Evolutionary conservation across 805 yeast genomes (phyloP), one percentile per base, ranked within the genome.

Genomic region (Saturnispora silvae): DNA sequence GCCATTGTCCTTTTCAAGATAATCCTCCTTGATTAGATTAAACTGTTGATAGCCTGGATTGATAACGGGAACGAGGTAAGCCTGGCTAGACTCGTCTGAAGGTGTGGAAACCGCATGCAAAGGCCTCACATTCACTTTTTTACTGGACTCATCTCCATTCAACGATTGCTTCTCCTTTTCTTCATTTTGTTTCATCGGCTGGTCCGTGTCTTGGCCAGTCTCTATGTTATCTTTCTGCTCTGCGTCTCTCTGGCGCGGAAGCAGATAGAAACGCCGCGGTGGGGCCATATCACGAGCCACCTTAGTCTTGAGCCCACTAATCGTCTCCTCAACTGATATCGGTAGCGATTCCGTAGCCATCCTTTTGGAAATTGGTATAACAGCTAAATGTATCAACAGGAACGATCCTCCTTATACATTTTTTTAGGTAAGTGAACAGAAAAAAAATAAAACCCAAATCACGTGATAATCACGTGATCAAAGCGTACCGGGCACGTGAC

Each of bases 231-330:
- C 25, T 8, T 23, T 11, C 8, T 23, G 10, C 8, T 23, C 25
- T 23, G 25, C 25, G 11, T 8, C 10, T 8, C 11, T 11, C 11
- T 23, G 10, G 10, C 25, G 8, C 11, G 8, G 8, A 23, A 23
- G 8, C n/a, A 25, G 10, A 5, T 7, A 7, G 15, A 25, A 25
- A 31, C 61, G 46, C 40, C 58, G 57, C 3, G 37, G 19, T 10
- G 20, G 15, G 4, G 25, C 26, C 18, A 34, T 20, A 14, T 37
- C 37, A 17, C 38, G 33, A 3, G 41, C 44, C 32, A 43, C 28
- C 8, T 20, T 16, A 18, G 37, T n/a, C 23, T 40, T 40, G 11
- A 56, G 42, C n/a, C 52, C 49, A 10, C 54, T 41, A 18, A 51
- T 37, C 27, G 53, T 57, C 30, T 44, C 47, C 19, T 47, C 38